phyloP scores from a whole-genome alignment of 2,329 filamentous ascomycete species.

The Hypoxylon sp. region DNA sequence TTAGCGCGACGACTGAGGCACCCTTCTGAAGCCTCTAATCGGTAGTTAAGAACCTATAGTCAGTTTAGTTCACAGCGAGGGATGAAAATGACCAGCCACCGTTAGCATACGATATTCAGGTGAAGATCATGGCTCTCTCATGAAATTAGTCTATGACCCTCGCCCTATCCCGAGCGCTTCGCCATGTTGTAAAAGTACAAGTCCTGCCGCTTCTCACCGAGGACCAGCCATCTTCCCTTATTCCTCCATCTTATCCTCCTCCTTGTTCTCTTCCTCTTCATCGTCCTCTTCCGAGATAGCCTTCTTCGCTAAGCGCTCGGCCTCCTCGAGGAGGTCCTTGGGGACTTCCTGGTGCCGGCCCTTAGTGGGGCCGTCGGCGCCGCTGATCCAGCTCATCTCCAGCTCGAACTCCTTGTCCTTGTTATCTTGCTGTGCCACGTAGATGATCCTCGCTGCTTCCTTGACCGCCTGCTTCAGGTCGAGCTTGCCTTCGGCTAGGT shows the following conservation, averaged over 20 bases:
- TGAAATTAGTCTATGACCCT: conserved; percentile 46
- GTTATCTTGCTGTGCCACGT: conserved; percentile 97
- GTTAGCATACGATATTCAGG: conserved; percentile 1
- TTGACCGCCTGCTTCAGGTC: conserved; percentile 90
- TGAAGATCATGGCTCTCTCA: conserved; percentile 39
- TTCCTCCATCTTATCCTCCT: conserved; percentile 90
- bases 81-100: background rate
- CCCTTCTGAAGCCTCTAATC: background rate
- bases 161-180: conserved; percentile 31
- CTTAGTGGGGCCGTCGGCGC: conserved; percentile 86
- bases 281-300: conserved; percentile 89
- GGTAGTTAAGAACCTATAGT: background rate
- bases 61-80: background rate
- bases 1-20: background rate
- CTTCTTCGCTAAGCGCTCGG: conserved; percentile 92
- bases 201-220: background rate
- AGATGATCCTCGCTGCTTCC: conserved; percentile 96
- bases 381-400: conserved; percentile 99
- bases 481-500: conserved; percentile 81
- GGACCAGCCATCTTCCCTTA: conserved; percentile 58
- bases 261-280: conserved; percentile 74
- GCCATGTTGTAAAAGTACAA: conserved; percentile 44
- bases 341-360: conserved; percentile 94
- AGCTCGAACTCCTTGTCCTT: conserved; percentile 99
- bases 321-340: conserved; percentile 89